These are phyloP conservation scores for Camelina neglecta DNA, from an alignment of 345 rosid species.

Conservation along the genomic window DNA sequence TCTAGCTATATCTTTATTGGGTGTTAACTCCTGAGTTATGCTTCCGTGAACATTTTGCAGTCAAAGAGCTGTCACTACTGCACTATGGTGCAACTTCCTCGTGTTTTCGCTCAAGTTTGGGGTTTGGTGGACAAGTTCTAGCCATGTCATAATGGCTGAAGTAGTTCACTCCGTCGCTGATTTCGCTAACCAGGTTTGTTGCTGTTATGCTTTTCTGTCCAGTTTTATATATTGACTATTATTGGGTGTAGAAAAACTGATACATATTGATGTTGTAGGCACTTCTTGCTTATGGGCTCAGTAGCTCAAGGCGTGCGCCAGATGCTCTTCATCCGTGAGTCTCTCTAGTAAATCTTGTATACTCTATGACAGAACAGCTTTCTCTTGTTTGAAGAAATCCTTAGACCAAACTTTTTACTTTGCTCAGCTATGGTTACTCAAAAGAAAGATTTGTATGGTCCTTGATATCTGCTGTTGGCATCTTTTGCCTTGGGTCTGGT, in stretches of 20 bases:
- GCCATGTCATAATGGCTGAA: slow-evolving; percentile 98
- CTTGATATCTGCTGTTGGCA: slow-evolving; percentile 98
- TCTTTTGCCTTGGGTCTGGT: slow-evolving; percentile 98
- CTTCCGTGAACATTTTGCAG: slow-evolving; percentile 50
- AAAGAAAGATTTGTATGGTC: slow-evolving; percentile 99
- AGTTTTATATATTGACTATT: slow-evolving; percentile 29
- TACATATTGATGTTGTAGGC: slow-evolving; percentile 62
- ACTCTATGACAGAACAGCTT: slow-evolving; percentile 7
- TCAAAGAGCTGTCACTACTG: slow-evolving; percentile 97
- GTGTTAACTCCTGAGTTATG: slow-evolving; percentile 25
- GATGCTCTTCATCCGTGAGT: slow-evolving; percentile 99
- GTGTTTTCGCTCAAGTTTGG: slow-evolving; percentile 96
- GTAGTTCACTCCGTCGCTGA: slow-evolving; percentile 93
- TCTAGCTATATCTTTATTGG: slow-evolving; percentile 10
- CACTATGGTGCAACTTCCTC: slow-evolving; percentile 95
- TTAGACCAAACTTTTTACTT: slow-evolving; percentile 29
- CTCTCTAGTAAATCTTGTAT: slow-evolving; percentile 13
- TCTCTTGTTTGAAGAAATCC: slow-evolving; percentile 28
- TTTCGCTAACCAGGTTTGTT: slow-evolving; percentile 91
- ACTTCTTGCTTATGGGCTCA: slow-evolving; percentile 95
- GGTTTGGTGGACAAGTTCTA: slow-evolving; percentile 86
- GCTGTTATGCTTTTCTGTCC: slow-evolving; percentile 3
- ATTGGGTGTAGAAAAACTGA: slow-evolving; percentile 50
- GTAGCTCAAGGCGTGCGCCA: slow-evolving; percentile 98
- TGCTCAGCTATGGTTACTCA: slow-evolving; percentile 90